A percentile compares a stretch with the other conserved stretches of the same genome.
These are phyloP conservation scores for Ogataea ramenticola DNA, from an alignment of 805 yeast genomes.

Conservation along the genomic window DNA sequence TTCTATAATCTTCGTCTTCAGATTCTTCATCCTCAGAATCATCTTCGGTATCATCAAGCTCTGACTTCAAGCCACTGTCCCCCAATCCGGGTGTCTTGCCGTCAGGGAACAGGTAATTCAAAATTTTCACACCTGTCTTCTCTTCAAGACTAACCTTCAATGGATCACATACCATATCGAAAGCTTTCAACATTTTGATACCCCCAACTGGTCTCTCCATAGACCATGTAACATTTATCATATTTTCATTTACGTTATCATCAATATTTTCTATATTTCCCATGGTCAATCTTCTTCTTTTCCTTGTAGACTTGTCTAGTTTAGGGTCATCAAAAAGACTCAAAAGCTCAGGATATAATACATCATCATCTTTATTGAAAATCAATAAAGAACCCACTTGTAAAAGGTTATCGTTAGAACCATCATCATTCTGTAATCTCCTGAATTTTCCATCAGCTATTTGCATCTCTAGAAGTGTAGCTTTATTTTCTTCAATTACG, in stretches of 20 bases:
- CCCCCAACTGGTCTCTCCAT: constrained; percentile 87
- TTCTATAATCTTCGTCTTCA: constrained; percentile 6
- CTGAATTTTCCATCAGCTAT: constrained; percentile 54
- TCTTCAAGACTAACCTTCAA: constrained; percentile 69
- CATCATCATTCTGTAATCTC: constrained; percentile 56
- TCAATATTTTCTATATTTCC: constrained; percentile 12
- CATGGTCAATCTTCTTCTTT: constrained; percentile 6
- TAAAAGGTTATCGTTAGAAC: constrained; percentile 57
- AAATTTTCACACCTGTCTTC: constrained; percentile 51
- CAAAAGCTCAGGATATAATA: constrained; percentile 65
- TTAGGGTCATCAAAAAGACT: constrained; percentile 35
- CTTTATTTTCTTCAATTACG: constrained; percentile 48
- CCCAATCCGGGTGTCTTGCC: neutral
- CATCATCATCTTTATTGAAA: constrained; percentile 49
- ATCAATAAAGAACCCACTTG: constrained; percentile 60
- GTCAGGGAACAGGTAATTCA: constrained; percentile 64
- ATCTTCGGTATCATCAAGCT: constrained; percentile 4
- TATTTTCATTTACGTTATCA: constrained; percentile 15
- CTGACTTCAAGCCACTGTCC: neutral
- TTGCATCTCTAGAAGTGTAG: constrained; percentile 64
- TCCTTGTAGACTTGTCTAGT: constrained; percentile 7
- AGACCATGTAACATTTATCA: constrained; percentile 59
- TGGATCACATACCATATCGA: constrained; percentile 57
- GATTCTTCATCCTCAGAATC: constrained; percentile 1
- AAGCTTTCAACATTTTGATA: constrained; percentile 65